Base-by-base conservation (phyloP, 805 yeast species). In the Jamesozyma lodderae region DNA sequence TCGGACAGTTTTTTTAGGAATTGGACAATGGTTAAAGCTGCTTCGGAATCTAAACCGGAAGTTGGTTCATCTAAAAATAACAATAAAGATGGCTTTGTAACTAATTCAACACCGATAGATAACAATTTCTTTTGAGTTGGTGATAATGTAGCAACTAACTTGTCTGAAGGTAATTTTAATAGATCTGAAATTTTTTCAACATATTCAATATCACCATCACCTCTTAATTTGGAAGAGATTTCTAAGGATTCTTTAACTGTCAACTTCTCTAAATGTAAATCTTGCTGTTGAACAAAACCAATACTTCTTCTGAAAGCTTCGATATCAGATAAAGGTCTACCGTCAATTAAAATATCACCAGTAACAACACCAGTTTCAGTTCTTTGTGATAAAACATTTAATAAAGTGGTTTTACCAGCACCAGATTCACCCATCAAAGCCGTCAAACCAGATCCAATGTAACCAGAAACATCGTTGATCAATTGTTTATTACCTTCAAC, bases 391-490 rank as follows among this genome's bases (percentile, higher is more conserved):
- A 75, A 54, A 32, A 68, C 69, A 51, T 75, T 75, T 44, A 75
- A 60, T 38, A 75, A 58, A 8, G 81, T 75, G 0, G 80, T 75
- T 54, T 75, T 75, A 51, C 81, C 81, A 18, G 80, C 80, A 44
- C 81, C 81, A 4, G 79, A 73, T 51, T 73, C 79, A 44, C 81
- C 81, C 79, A 75, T 75, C 34, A 75, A 55, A 2, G 81, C 74
- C 19, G 73, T 69, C 43, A 70, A 54, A 40, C 87, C 87, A 13
- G 85, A 83, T 52, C 74, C 72, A 41, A 78, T 81, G 68, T 75
- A 79, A 21, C 87, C 87, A 45, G 72, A 73, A 22, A 69, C 68
- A 43, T 65, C 59, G 41, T 67, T 63, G 28, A 72, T 59, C 25
- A 70, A 49, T 35, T 62, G 50, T 31, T 47, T 51, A n/a, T 47